Percentiles rank a stretch among this genome's conserved stretches.
phyloP scores from a whole-genome alignment of 2,329 filamentous ascomycete genomes.

The Fusarium austroafricanum region DNA sequence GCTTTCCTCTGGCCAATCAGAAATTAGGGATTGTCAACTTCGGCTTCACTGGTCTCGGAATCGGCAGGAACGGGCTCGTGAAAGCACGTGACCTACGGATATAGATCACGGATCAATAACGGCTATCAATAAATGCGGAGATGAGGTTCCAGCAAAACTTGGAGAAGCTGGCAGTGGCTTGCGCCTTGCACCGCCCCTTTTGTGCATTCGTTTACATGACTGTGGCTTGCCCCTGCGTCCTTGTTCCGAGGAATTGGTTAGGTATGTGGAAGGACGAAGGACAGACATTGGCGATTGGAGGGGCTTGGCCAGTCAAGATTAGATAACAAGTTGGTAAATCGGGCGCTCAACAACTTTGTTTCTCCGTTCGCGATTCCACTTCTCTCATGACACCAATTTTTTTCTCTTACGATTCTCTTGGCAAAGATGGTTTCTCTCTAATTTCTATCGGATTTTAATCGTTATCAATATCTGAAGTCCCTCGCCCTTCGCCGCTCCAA shows the following conservation, averaged over 20 bases:
- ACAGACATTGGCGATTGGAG: no score
- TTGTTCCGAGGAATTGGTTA: constrained; percentile 25
- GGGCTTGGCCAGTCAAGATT: constrained; percentile 40
- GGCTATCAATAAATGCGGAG: constrained; percentile 28
- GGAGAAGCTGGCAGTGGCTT: constrained; percentile 1
- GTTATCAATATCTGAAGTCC: neutral
- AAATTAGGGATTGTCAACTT: constrained; percentile 47
- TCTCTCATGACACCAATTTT: constrained; percentile 34
- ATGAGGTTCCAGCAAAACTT: constrained; percentile 15
- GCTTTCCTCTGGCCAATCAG: constrained; percentile 42
- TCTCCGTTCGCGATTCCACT: constrained; percentile 43
- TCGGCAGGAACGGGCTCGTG: constrained; percentile 40
- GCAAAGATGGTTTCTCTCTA: constrained; percentile 37
- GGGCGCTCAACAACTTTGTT: constrained; percentile 43
- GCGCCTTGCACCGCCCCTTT: constrained; percentile 22
- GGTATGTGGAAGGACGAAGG: constrained; percentile 19
- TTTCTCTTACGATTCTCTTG: constrained; percentile 19
- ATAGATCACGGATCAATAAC: constrained; percentile 30
- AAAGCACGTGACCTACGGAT: constrained; percentile 33
- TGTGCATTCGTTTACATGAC: neutral
- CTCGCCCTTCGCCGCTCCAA: neutral
- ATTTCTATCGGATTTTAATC: constrained; percentile 7
- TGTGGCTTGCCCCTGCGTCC: constrained; percentile 3
- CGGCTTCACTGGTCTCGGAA: constrained; percentile 44
- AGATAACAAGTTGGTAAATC: constrained; percentile 45